Evolutionary conservation across 805 yeast species (phyloP).

Genomic region (Teunomyces lycoperdinae): DNA sequence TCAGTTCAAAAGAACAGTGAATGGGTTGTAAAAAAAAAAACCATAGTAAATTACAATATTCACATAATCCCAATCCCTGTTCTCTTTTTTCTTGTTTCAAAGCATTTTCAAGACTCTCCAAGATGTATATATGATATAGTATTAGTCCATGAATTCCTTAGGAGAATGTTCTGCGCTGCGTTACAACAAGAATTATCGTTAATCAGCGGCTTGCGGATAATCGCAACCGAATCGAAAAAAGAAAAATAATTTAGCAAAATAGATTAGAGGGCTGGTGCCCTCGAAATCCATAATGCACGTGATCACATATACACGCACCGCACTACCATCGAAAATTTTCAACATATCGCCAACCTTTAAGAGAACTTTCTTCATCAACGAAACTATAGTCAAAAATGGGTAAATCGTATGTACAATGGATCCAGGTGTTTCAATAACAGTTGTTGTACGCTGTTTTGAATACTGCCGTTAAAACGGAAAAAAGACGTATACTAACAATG

Average conservation of each 20-base stretch:
- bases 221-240: no score
- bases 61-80: no score
- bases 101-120: no score
- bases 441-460: neutral
- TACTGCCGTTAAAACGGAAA: neutral
- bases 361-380: conserved; percentile 3
- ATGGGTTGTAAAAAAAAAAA: no score
- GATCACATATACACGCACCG: neutral
- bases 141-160: no score
- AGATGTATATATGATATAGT: no score
- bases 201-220: no score
- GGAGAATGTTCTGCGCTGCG: no score
- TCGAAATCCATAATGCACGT: neutral
- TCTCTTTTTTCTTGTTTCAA: no score
- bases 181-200: no score
- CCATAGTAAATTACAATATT: no score
- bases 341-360: conserved; percentile 1
- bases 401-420: conserved; percentile 31
- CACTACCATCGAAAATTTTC: conserved; percentile 7
- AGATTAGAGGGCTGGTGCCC: neutral
- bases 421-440: neutral
- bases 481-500: neutral
- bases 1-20: no score
- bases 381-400: conserved; percentile 27
- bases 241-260: neutral